Conservation (phyloP, 805 yeast genomes). For the Yarrowia sp. region DNA sequence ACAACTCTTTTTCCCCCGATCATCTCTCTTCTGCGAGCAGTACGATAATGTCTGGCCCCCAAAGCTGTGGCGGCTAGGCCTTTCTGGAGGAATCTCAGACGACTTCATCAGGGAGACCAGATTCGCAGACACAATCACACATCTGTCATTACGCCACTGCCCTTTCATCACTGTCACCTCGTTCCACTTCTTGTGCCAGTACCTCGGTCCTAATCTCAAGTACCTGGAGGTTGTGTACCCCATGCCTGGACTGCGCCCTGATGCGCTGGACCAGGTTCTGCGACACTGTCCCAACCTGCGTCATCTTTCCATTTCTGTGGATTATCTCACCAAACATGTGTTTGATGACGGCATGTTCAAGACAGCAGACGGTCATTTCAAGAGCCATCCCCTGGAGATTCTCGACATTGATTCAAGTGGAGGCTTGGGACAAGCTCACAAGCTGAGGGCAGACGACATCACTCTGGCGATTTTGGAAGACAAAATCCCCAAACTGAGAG, state of each 20-base stretch:
- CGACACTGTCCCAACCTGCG: slow-evolving; percentile 70
- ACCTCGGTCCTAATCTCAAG: slow-evolving; percentile 64
- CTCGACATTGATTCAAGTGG: slow-evolving; percentile 82
- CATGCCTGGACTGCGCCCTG: slow-evolving; percentile 71
- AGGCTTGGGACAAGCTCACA: slow-evolving; percentile 71
- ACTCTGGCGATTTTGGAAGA: slow-evolving; percentile 80
- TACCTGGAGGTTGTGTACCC: slow-evolving; percentile 76
- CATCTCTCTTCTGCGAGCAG: slow-evolving; percentile 65
- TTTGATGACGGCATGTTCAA: slow-evolving; percentile 40
- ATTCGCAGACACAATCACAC: slow-evolving; percentile 72
- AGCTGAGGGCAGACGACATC: slow-evolving; percentile 83
- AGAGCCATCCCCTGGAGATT: slow-evolving; percentile 53
- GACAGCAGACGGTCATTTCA: slow-evolving; percentile 24
- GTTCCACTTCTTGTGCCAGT: slow-evolving; percentile 56
- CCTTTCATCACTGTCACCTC: slow-evolving; percentile 70
- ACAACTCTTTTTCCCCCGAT: slow-evolving; percentile 81
- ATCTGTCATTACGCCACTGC: slow-evolving; percentile 81
- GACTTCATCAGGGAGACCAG: slow-evolving; percentile 65
- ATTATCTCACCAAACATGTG: slow-evolving; percentile 56
- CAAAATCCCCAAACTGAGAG: slow-evolving; percentile 64
- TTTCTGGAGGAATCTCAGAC: slow-evolving; percentile 88
- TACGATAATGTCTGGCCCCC: slow-evolving; percentile 74
- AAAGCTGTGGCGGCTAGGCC: slow-evolving; percentile 62
- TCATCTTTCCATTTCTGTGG: slow-evolving; percentile 69
- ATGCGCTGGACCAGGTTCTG: slow-evolving; percentile 71